Percentiles rank a stretch among this genome's conserved stretches.
phyloP scores from a whole-genome alignment of 2,329 filamentous ascomycete genomes.

The Onygenales sp. region DNA sequence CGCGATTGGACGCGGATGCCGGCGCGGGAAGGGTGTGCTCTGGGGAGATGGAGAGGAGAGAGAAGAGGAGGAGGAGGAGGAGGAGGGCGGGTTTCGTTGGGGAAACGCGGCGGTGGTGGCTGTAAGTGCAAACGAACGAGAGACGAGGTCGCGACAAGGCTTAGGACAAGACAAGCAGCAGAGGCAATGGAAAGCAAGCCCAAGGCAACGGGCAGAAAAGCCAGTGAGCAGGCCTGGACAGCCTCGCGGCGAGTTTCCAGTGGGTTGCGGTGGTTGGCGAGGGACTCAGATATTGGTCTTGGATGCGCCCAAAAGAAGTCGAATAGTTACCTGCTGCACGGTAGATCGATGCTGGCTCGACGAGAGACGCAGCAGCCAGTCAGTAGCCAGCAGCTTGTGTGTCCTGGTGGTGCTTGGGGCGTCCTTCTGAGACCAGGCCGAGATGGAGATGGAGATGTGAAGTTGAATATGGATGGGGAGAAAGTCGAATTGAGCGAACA shows the following conservation, averaged over 20 bases:
- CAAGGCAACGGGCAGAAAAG: no score
- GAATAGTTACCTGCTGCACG: neutral
- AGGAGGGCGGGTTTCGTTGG: no score
- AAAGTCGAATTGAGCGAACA: no score
- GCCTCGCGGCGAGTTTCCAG: neutral
- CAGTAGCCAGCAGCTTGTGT: neutral
- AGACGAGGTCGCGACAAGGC: neutral
- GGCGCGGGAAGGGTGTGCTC: no score
- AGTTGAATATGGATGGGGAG: no score
- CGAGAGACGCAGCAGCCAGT: neutral
- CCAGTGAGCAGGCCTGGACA: neutral
- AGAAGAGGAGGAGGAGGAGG: no score
- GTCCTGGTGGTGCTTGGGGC: no score
- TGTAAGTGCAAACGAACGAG: neutral
- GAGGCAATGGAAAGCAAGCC: neutral
- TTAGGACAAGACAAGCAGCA: neutral
- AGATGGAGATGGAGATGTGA: no score
- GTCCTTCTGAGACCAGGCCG: no score
- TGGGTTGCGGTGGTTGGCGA: neutral
- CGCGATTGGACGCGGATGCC: neutral
- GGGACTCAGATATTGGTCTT: neutral
- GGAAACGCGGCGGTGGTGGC: no score
- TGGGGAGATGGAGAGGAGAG: no score
- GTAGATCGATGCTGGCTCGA: neutral
- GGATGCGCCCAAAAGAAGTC: no score